Evolutionary conservation across 768 basidiomycete genomes (phyloP), one percentile per base, ranked within the genome.

Genomic region (Collybia nuda): DNA sequence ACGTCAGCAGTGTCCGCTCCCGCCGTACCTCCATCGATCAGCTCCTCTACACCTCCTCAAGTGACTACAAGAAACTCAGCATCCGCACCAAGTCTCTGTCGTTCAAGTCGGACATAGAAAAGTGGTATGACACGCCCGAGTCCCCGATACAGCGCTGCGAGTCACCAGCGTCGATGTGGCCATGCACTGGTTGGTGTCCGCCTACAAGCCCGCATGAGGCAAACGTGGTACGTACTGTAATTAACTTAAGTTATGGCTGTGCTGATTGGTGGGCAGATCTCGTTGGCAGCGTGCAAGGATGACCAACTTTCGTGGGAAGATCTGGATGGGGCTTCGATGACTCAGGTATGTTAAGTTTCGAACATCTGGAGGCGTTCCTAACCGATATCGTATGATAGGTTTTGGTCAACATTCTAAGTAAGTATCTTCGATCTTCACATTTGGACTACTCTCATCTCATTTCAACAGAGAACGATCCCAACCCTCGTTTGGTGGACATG

Each of bases 301-400:
- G 59, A 62, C 18, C 72, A 75, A 51, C 44, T 61, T 23, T 62
- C 72, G 12, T 74, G 72, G 72, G 69, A 73, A 28, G 67, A 65
- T 44, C 47, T 40, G 0, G 57, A 67, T 41, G 74, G 74, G 1
- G 52, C 56, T 0, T 72, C 72, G 0, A 72, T 75, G 72, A 72
- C 74, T 0, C 60, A 66, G 56, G 67, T 68, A 51, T 61, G 24
- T 54, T 52, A 9, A 29, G 6, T 37, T 15, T 26, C 3, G 1
- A 14, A 2, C 2, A 1, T 35, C 32, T 18, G 22, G 26, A 29
- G 12, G 7, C 26, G 9, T 43, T 21, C 4, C 23, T 50, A 0
- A 29, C 18, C n/a, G n/a, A 14, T 39, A 12, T 23, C 24, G 32
- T 8, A 45, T 5, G 32, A 0, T 9, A 64, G 61, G 56, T 50